Evolutionary conservation across 2,329 filamentous ascomycete genomes (phyloP), one percentile per base, ranked within the genome.

Genomic region (Pleurostoma richardsiae): DNA sequence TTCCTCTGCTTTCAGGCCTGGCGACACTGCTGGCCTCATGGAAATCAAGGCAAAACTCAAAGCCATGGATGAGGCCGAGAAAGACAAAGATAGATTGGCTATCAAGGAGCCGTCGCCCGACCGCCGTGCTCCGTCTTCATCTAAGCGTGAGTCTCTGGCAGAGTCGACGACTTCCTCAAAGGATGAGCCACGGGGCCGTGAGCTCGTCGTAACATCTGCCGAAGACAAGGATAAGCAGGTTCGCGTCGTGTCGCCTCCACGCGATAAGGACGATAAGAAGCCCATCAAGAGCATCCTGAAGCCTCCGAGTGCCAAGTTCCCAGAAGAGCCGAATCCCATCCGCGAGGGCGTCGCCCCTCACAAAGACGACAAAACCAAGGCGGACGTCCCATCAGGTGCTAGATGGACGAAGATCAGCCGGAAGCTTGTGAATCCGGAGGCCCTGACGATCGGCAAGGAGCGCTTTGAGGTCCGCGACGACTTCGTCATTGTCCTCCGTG

Each of bases 381-480:
- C 85, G 51, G 85, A 88, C 38, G 88, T 90, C 30, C 87, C 87
- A 1, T 69, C 83, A 0, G 88, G 86, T 48, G 91, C 91, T 31
- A 81, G 90, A 46, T 96, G 91, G 91, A 96, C 91, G 41, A 95
- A 94, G 70, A 91, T 97, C 60, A 88, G 86, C 61, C 83, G 91
- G 47, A 83, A 86, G 54, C 78, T 95, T 46, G 91, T 97, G 57
- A 96, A 95, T 56, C 90, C 91, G 0, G 87, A 92, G 56, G 90
- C 91, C 1, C 70, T 97, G 41, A 86, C 88, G 48, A 79, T 88
- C 51, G 87, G 88, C n/a, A 88, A 94, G 57, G 91, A 96, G 69
- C 79, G 92, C 30, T 97, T 87, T 55, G 92, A 97, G 66, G 88
- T 95, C 57, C 81, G 90, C n/a, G 81, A 90, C 49, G 90, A 96